These are phyloP conservation scores for Ascochyta koolunga DNA, from an alignment of 2,329 filamentous ascomycete species.

Conservation along the genomic window DNA sequence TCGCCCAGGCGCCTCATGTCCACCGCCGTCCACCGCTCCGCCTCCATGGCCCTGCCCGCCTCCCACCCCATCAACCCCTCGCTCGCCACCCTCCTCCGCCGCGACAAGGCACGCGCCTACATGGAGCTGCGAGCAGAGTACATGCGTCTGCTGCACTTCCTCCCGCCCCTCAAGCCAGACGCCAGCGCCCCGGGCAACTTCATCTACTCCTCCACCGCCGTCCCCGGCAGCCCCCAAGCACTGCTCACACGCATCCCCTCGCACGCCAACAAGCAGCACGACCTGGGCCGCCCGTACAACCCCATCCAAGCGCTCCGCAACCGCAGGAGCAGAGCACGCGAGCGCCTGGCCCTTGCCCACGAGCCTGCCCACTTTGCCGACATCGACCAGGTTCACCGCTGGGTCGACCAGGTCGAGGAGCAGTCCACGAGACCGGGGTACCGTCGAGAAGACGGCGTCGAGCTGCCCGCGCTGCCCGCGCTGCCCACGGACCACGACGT, in stretches of 20 bases:
- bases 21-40: conserved; percentile 31
- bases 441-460: conserved; percentile 44
- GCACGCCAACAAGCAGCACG: conserved; percentile 45
- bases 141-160: conserved; percentile 74
- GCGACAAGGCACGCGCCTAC: conserved; percentile 82
- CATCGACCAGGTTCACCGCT: conserved; percentile 71
- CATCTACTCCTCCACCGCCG: conserved; percentile 46
- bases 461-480: conserved; percentile 41
- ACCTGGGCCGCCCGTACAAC: conserved; percentile 79
- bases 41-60: conserved; percentile 30
- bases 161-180: conserved; percentile 72
- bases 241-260: conserved; percentile 47
- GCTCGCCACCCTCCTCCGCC: conserved; percentile 77
- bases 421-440: conserved; percentile 49
- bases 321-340: conserved; percentile 79
- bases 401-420: conserved; percentile 73
- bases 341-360: conserved; percentile 75
- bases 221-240: conserved; percentile 50
- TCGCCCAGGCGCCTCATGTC: conserved; percentile 44
- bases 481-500: conserved; percentile 28
- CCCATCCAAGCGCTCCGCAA: conserved; percentile 93
- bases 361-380: conserved; percentile 79
- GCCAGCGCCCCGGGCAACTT: conserved; percentile 51
- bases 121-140: conserved; percentile 89
- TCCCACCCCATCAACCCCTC: conserved; percentile 69